phyloP scores from a whole-genome alignment of 2,329 filamentous ascomycete species.

The Aspergillus phoenicis region DNA sequence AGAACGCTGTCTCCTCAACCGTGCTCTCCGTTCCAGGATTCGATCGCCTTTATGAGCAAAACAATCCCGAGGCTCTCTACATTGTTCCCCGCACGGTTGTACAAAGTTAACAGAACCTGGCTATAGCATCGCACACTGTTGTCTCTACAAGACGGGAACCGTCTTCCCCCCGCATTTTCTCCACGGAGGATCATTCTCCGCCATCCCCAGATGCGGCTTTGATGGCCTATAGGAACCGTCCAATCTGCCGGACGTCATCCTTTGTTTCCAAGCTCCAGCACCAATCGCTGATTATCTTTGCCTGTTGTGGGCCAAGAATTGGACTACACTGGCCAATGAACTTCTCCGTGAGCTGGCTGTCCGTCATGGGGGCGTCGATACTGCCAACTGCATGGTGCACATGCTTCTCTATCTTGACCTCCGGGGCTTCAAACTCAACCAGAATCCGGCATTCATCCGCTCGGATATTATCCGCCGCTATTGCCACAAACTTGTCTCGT shows the following conservation, averaged over 20 bases:
- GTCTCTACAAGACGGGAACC: not conserved
- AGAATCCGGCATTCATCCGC: slow-evolving; percentile 48
- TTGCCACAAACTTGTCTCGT: slow-evolving; percentile 51
- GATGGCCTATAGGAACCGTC: slow-evolving; percentile 14
- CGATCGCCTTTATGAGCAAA: not conserved
- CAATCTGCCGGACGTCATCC: slow-evolving; percentile 34
- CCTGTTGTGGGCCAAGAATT: slow-evolving; percentile 44
- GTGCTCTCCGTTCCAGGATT: not conserved
- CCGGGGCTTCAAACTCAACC: slow-evolving; percentile 43
- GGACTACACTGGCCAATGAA: slow-evolving; percentile 52
- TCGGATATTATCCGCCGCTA: slow-evolving; percentile 42
- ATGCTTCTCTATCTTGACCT: slow-evolving; percentile 45
- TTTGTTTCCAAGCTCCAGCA: slow-evolving; percentile 38
- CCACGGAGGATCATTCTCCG: not conserved
- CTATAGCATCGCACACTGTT: not conserved
- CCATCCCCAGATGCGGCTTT: not conserved
- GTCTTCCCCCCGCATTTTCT: not conserved
- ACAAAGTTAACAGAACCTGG: not conserved
- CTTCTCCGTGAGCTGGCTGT: slow-evolving; percentile 51
- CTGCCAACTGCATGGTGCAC: slow-evolving; percentile 56
- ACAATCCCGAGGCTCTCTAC: not conserved
- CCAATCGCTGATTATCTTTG: slow-evolving; percentile 37
- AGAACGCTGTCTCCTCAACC: not conserved
- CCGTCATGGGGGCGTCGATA: slow-evolving; percentile 51
- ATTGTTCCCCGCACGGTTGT: not conserved